Evolutionary conservation across 163 green algal species (phyloP), one percentile per base, ranked within the genome.

Genomic region (Prototheca cutis): DNA sequence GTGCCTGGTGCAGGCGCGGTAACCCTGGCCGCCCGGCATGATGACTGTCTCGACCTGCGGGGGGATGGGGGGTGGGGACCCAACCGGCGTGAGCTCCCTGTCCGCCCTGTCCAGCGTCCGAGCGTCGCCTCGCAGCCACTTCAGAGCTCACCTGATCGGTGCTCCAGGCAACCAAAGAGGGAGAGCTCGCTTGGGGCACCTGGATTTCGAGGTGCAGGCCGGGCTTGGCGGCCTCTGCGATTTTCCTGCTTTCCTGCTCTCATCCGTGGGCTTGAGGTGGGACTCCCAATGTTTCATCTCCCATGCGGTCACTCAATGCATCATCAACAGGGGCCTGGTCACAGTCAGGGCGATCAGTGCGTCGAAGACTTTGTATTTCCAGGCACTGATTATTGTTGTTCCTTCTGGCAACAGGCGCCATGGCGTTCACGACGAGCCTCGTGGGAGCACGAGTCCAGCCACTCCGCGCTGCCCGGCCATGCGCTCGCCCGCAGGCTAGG

Each of bases 1-100:
- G 58, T 97, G 73, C 39, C 90, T 70, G 53, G 90, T 97, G 49
- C 87, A 71, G 25, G 76, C 72, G 61, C 90, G 83, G 30, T 80
- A 77, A 61, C 82, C 82, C 62, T 83, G 72, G 47, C 80, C 80
- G 48, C 63, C 82, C 36, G 80, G 80, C 82, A 90, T 90, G 15
- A 42, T 64, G 36, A 45, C 5, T 55, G 42, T 48, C 39, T 42
- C 24, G 31, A 42, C 18, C 51, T 19, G 42, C 8, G 6, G 42
- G 17, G 42, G 10, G 42, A 23, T 17, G 42, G 42, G 36, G 13
- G 36, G 36, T 8, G 36, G 36, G 10, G 13, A 13, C 36, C 36
- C 10, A 45, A 8, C 36, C 10, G 8, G 10, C 10, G 36, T 21
- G 10, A 45, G 10, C 36, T 21, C 10, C 36, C 36, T 8, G 36